Conservation (phyloP, 2,329 filamentous ascomycete genomes). For the Sarocladium brachiariae region DNA sequence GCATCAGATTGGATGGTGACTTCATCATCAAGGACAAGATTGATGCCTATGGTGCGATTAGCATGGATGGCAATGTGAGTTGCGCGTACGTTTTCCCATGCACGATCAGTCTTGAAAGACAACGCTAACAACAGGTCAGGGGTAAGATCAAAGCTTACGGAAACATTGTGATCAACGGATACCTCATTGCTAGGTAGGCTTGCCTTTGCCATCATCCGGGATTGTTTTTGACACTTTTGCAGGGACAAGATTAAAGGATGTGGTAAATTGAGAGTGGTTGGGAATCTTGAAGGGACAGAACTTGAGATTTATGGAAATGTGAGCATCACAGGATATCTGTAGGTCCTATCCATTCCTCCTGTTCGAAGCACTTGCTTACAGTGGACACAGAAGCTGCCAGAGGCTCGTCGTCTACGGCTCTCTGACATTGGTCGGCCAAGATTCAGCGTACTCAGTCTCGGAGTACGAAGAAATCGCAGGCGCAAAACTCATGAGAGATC, state of each 20-base stretch:
- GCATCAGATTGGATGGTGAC: constrained; percentile 36
- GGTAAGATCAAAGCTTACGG: constrained; percentile 40
- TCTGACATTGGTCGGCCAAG: constrained; percentile 37
- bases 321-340: constrained; percentile 38
- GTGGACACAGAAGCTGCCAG: constrained; percentile 29
- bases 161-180: constrained; percentile 36
- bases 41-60: constrained; percentile 39
- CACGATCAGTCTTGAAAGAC: no score
- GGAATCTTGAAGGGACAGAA: constrained; percentile 34
- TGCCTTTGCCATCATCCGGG: not conserved
- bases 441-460: constrained; percentile 36
- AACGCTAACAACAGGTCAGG: constrained; percentile 18
- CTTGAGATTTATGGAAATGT: constrained; percentile 42
- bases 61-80: constrained; percentile 33
- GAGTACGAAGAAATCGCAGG: constrained; percentile 36
- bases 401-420: constrained; percentile 38
- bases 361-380: not conserved
- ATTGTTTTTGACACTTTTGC: constrained; percentile 11
- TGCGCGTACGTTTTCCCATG: constrained; percentile 30
- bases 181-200: constrained; percentile 29
- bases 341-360: constrained; percentile 14
- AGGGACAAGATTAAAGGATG: constrained; percentile 40
- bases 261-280: constrained; percentile 37
- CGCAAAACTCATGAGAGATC: constrained; percentile 33
- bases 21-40: constrained; percentile 36